Conservation (phyloP, 306 rosid species). For the Boehmeria nivea region DNA sequence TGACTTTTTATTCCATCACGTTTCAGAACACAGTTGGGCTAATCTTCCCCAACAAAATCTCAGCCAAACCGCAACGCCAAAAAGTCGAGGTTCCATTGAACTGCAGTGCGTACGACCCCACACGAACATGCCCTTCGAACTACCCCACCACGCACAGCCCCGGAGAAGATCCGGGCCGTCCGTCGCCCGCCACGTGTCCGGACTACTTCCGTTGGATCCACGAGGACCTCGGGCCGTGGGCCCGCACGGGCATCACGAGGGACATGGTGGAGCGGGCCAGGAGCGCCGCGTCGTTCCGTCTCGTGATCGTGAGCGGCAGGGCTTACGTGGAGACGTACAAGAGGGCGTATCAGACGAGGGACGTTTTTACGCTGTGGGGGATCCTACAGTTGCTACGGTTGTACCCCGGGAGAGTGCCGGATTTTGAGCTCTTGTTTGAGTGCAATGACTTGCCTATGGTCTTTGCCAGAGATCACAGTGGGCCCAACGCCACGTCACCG, state of each 20-base stretch:
- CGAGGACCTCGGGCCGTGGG: constrained; percentile 87
- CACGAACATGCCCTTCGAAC: constrained; percentile 43
- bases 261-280: constrained; percentile 45
- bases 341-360: constrained; percentile 73
- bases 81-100: constrained; percentile 36
- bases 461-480: not conserved
- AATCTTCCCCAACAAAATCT: constrained; percentile 1
- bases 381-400: constrained; percentile 69
- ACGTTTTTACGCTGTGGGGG: constrained; percentile 77
- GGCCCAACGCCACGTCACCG: constrained; percentile 31
- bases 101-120: constrained; percentile 41
- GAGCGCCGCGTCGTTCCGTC: constrained; percentile 57
- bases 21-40: not conserved
- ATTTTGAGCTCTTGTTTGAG: constrained; percentile 90
- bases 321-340: constrained; percentile 62
- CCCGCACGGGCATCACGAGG: constrained; percentile 60
- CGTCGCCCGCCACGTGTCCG: constrained; percentile 39
- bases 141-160: constrained; percentile 16
- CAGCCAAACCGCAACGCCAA: not conserved
- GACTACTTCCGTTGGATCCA: constrained; percentile 89
- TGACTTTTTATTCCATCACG: constrained; percentile 7
- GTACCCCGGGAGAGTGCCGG: constrained; percentile 74
- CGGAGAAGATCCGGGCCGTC: constrained; percentile 18
- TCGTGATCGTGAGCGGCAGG: constrained; percentile 56
- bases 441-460: constrained; percentile 80